Evolutionary conservation across 2,329 filamentous ascomycete genomes (phyloP), one percentile per base, ranked within the genome.

Genomic region (Zymoseptoria pseudotritici): DNA sequence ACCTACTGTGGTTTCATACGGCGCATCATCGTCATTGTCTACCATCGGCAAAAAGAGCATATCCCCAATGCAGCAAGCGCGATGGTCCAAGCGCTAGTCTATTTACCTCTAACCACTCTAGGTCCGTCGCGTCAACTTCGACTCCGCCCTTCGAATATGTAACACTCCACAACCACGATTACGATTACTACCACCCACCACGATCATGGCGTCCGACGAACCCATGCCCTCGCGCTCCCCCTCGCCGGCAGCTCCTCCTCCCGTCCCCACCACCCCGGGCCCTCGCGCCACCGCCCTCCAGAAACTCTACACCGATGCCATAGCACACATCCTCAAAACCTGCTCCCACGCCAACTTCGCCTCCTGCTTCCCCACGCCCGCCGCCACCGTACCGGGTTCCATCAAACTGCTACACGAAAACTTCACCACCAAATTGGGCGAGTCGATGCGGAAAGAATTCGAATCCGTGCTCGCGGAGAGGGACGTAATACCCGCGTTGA

Each of bases 361-460:
- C 0, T 75, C 82, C 22, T 87, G 85, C 67, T 87, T 87, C 64
- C 84, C 85, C 0, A 87, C 85, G 0, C 80, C 83, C 1, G 82
- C 84, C 19, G 75, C 77, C 66, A 77, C 85, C 66, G 82, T 82
- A 10, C 80, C 83, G 1, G 80, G 79, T 24, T 79, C 79, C 50
- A 68, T 87, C 59, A 80, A 84, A 66, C 76, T 77, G 3, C 75
- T 87, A 21, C 83, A 83, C 74, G 76, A 79, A 57, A 82, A 86
- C 64, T 78, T 87, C 64, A 82, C 82, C 50, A 78, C 79, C 55
- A 80, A 84, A 65, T 71, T 87, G 56, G 82, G 84, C 64, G 79
- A 81, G 63, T 79, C 79, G 56, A 61, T 69, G 67, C 63, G 73
- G 64, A 65, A 70, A 56, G 82, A 86, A 65, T 87, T 87, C 70